Evolutionary conservation across 805 yeast species (phyloP), one percentile per base, ranked within the genome.

Genomic region (Cyberlindnera mississippiensis): DNA sequence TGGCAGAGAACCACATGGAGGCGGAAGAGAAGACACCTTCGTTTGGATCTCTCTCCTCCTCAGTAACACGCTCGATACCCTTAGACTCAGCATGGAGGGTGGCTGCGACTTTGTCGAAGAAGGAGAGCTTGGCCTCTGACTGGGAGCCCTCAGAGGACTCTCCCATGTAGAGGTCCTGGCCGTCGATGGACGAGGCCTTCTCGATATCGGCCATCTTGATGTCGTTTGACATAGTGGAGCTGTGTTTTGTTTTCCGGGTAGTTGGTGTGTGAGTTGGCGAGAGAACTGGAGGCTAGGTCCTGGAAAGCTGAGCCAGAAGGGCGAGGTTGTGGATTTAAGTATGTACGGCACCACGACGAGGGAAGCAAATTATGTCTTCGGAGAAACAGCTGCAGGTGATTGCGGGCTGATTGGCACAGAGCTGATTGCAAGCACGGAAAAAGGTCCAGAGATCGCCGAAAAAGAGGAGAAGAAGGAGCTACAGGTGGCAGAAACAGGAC

Each of bases 1-100:
- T 88, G 28, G 95, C 95, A 7, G 95, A 83, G 55, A 84, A 73
- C 96, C 96, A 89, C 91, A 89, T 85, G 37, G 90, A 71, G 34
- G 88, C 87, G 24, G 93, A 85, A 50, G 75, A 76, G 66, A 76
- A 68, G 46, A 83, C 59, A 37, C 53, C 51, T 28, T 85, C 79
- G 34, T 72, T 73, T 48, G 82, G 87, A 35, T 75, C 72, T 60
- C 86, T 82, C 62, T 86, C 91, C 34, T 81, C 85, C 47, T 84
- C 95, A 8, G 85, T 78, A 42, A 90, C 75, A 32, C 83, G 71
- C 55, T 87, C 96, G 49, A 90, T 80, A 63, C 96, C 96, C 58
- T 84, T 76, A 17, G 75, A 71, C 60, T 82, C 88, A 28, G 74
- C 75, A 37, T 65, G 62, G 19, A 64, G 32, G 8, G 44, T 43